phyloP scores from a whole-genome alignment of 352 stramenopile genomes.

The Pythium insidiosum region DNA sequence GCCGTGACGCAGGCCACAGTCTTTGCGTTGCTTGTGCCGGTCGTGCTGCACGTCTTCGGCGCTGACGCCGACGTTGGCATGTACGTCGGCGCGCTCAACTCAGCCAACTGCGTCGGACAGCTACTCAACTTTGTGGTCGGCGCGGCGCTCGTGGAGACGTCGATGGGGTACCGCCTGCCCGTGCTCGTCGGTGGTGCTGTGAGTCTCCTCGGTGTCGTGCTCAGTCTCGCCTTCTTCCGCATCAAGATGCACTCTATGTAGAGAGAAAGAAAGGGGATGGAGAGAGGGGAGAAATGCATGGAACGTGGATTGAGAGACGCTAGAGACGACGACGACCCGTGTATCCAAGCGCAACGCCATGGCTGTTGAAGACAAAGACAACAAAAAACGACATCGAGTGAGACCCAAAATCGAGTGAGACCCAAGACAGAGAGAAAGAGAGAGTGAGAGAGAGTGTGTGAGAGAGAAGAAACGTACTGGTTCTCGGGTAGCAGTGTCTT shows the following conservation, averaged over 20 bases:
- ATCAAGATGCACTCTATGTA: conserved; percentile 82
- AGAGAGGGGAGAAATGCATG: neutral
- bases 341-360: conserved; percentile 30
- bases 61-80: conserved; percentile 45
- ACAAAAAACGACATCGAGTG: neutral
- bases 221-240: conserved; percentile 45
- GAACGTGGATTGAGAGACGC: neutral
- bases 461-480: conserved; percentile 34
- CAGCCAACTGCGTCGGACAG: conserved; percentile 61
- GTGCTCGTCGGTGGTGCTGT: conserved; percentile 60
- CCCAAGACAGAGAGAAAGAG: neutral
- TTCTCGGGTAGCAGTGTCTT: conserved; percentile 65
- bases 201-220: conserved; percentile 50
- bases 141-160: conserved; percentile 47
- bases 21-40: conserved; percentile 59
- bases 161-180: conserved; percentile 48
- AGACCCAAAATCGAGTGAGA: neutral
- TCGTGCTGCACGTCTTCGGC: conserved; percentile 62
- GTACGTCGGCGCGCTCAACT: conserved; percentile 70
- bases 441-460: too few species aligned
- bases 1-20: conserved; percentile 45
- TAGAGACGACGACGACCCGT: conserved; percentile 31
- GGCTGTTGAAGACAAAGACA: conserved; percentile 15
- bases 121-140: conserved; percentile 64
- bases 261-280: neutral